Evolutionary conservation across 2,329 filamentous ascomycete species (phyloP), one percentile per base, ranked within the genome.

Genomic region (Clonostachys rhizophaga): DNA sequence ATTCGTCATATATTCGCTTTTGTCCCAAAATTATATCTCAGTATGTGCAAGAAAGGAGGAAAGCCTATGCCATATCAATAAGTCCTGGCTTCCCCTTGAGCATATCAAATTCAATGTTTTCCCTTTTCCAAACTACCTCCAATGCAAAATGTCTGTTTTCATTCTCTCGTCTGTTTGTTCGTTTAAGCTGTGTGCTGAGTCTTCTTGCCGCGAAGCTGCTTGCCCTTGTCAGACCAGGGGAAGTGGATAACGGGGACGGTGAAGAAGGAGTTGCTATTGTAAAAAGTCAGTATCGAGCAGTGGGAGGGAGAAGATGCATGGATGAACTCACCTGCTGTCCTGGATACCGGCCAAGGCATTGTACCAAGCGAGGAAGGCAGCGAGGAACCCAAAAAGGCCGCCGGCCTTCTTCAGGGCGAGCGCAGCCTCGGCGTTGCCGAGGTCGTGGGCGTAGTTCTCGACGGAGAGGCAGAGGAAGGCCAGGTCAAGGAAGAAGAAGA

Each of bases 211-310:
- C 84, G 79, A 50, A 64, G 66, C 66, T 83, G 77, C 52, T 79
- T 80, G 46, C 82, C 87, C 70, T 86, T 87, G 58, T 87, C 86
- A 36, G 88, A 92, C 92, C 92, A 96, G 46, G 91, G 92, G 78
- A 96, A 95, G 76, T 96, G 91, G 58, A 87, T 85, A 53, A 96
- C 91, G 45, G 91, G 92, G 52, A 95, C 83, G 66, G 94, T 78
- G 76, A 96, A 94, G 83, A 96, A 96, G 30, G 80, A 84, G 70
- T 85, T 85, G 75, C 89, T 94, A 59, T 50, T 7, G 16, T 10
- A 13, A 34, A n/a, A 5, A n/a, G 24, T 42, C 34, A 17, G 33
- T 11, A 33, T 39, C 14, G 36, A 10, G 13, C 11, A 5, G 34
- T 14, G 42, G 18, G 47, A n/a, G 40, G 20, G 48, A 49, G 48